phyloP scores from a whole-genome alignment of 306 rosid species.

The Cajanus cajan region DNA sequence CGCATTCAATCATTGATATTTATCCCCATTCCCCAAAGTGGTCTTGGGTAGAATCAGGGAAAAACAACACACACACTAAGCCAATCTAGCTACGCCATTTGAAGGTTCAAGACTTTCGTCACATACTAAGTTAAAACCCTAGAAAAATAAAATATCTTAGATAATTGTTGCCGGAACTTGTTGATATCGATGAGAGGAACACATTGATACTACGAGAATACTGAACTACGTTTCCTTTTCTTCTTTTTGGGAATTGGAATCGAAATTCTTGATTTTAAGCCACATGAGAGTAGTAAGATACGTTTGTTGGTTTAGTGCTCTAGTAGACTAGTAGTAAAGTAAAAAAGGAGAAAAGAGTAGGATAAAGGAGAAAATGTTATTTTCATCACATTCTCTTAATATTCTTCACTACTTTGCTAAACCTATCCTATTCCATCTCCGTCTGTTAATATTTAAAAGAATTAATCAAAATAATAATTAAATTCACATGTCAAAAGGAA shows the following conservation, averaged over 20 bases:
- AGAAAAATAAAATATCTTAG: neutral
- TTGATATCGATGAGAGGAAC: too few species aligned
- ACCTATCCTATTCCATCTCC: too few species aligned
- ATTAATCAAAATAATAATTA: too few species aligned
- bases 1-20: neutral
- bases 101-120: neutral
- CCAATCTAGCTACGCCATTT: neutral
- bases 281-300: neutral
- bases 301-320: neutral
- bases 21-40: neutral
- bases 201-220: neutral
- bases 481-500: too few species aligned
- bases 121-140: neutral
- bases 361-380: neutral
- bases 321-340: neutral
- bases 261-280: neutral
- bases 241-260: neutral
- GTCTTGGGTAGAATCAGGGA: neutral
- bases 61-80: too few species aligned
- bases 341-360: neutral
- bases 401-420: neutral
- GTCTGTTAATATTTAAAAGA: neutral
- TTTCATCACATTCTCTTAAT: slow-evolving; percentile 13
- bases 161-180: neutral
- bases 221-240: neutral